Percentiles rank a stretch among this genome's conserved stretches.
Evolutionary conservation across 192 early-diverging fungal genomes (phyloP).

Genomic region (Coemansia asiatica): DNA sequence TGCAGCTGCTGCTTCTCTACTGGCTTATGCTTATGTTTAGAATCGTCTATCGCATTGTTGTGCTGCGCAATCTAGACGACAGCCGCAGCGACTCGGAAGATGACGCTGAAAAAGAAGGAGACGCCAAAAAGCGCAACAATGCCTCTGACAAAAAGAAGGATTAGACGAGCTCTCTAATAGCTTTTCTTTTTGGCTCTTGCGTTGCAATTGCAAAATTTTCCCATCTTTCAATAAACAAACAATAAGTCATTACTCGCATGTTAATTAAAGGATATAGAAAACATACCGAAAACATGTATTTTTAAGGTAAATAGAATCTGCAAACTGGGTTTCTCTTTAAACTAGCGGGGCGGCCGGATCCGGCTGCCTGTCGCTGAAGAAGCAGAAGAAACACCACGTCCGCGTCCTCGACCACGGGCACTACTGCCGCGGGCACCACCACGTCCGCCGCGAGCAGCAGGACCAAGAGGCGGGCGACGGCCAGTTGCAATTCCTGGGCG

Average conservation of each 20-base stretch:
- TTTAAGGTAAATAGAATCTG: too few relatives aligned
- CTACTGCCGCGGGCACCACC: background rate
- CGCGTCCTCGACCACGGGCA: conserved; percentile 21
- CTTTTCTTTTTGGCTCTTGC: background rate
- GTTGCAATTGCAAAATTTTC: background rate
- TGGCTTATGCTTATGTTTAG: conserved; percentile 70
- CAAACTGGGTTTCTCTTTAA: too few relatives aligned
- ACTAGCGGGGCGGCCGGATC: conserved; percentile 34
- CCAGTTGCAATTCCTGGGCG: conserved; percentile 18
- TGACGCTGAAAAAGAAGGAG: conserved; percentile 7
- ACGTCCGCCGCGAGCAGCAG: conserved; percentile 6
- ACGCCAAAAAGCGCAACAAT: background rate
- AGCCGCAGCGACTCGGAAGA: conserved; percentile 70
- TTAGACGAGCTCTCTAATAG: background rate
- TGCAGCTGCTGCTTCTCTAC: conserved; percentile 66
- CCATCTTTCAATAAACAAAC: background rate
- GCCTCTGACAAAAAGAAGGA: conserved; percentile 13
- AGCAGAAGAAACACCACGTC: conserved; percentile 20
- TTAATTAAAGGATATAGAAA: too few relatives aligned
- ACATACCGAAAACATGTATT: too few relatives aligned
- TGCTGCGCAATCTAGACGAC: conserved; percentile 59
- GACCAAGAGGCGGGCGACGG: conserved; percentile 17
- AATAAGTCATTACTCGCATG: background rate
- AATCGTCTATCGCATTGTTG: conserved; percentile 62
- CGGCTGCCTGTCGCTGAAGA: conserved; percentile 22